A percentile compares a stretch with the other conserved stretches of the same genome.
These are phyloP conservation scores for Phytophthora vignae DNA, from an alignment of 352 stramenopile species.

Conservation along the genomic window DNA sequence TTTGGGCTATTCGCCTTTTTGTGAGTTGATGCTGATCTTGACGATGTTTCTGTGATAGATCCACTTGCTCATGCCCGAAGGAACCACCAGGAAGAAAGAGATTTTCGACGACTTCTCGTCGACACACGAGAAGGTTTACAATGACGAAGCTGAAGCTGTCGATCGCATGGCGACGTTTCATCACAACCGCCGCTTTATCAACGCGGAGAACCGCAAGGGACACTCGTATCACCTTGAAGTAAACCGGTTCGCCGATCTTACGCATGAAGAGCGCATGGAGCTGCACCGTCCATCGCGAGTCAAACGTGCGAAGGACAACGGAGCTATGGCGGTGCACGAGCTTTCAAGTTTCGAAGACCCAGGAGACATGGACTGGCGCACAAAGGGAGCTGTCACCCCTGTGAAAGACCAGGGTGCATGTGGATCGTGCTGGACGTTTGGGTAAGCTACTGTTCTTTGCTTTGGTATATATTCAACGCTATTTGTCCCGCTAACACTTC, in stretches of 20 bases:
- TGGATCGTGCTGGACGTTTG: slow-evolving; percentile 94
- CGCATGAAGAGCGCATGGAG: slow-evolving; percentile 66
- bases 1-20: slow-evolving; percentile 2
- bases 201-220: slow-evolving; percentile 85
- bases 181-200: slow-evolving; percentile 88
- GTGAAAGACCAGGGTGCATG: slow-evolving; percentile 94
- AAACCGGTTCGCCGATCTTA: slow-evolving; percentile 88
- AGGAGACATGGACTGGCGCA: slow-evolving; percentile 89
- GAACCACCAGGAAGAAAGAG: slow-evolving; percentile 56
- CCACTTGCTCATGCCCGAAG: slow-evolving; percentile 85
- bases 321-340: slow-evolving; percentile 55
- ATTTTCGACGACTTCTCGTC: slow-evolving; percentile 77
- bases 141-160: slow-evolving; percentile 49
- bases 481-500: background rate
- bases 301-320: slow-evolving; percentile 72
- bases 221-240: slow-evolving; percentile 79
- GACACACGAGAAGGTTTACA: slow-evolving; percentile 69
- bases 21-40: background rate
- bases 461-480: background rate
- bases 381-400: slow-evolving; percentile 85
- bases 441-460: slow-evolving; percentile 35
- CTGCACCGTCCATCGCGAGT: slow-evolving; percentile 54
- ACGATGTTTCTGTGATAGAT: slow-evolving; percentile 55
- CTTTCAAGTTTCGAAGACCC: slow-evolving; percentile 49
- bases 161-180: slow-evolving; percentile 77